phyloP scores from a whole-genome alignment of 148 eudicot genomes.

The Persicaria maculosa region DNA sequence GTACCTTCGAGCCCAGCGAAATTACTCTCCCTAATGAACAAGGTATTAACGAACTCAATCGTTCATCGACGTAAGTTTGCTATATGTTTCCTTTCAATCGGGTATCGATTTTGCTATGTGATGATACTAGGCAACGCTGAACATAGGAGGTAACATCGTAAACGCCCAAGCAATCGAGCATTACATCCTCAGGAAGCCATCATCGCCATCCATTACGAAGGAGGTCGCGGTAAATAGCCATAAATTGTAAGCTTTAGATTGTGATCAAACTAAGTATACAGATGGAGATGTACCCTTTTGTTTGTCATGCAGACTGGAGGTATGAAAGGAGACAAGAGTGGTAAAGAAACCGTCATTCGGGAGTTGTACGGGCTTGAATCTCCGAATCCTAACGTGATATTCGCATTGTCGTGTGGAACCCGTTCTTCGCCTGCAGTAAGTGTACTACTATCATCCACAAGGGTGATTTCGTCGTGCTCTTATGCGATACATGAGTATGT shows the following conservation, averaged over 20 bases:
- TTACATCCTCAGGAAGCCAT: constrained; percentile 63
- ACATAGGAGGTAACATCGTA: constrained; percentile 68
- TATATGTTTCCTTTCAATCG: neutral
- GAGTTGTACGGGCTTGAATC: constrained; percentile 58
- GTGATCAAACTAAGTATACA: neutral
- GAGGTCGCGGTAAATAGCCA: constrained; percentile 31
- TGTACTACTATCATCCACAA: neutral
- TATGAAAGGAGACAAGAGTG: constrained; percentile 21
- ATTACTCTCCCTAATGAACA: constrained; percentile 54
- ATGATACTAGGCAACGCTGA: constrained; percentile 59
- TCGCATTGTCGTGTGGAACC: constrained; percentile 81
- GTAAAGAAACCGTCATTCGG: constrained; percentile 47
- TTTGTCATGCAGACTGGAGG: constrained; percentile 18
- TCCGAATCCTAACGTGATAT: constrained; percentile 61
- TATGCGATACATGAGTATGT: neutral
- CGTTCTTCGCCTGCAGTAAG: constrained; percentile 96
- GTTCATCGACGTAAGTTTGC: neutral
- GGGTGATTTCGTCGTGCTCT: neutral
- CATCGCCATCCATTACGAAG: constrained; percentile 25
- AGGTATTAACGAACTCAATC: constrained; percentile 31
- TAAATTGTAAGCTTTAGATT: neutral
- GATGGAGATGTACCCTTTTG: neutral
- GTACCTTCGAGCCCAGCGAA: constrained; percentile 66
- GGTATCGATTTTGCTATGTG: neutral
- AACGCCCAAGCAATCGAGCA: constrained; percentile 85